Base-by-base conservation (phyloP, 208 protist genomes). In the Leishmania turanica region DNA sequence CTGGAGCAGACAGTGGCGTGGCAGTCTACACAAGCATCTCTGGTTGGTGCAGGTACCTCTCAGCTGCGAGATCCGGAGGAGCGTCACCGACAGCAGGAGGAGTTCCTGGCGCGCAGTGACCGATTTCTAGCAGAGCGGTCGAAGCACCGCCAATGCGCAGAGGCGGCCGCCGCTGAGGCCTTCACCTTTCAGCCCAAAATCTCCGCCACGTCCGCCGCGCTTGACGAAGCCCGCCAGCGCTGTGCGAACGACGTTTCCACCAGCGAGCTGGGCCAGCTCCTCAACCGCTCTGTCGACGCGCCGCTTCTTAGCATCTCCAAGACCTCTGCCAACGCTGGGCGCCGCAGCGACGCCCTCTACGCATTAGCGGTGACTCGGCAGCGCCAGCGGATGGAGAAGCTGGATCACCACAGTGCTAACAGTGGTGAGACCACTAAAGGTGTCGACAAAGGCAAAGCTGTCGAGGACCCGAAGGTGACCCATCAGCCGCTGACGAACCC, bases 101-200 rank as follows among this genome's bases (percentile, higher is more conserved):
- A 87, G 64, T 90, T 96, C 69, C 68, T 91, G 24, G 79, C 65
- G 75, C 86, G 83, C 56, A 95, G 86, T 76, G 66, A 49, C 19
- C 53, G 31, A 11, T 79, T 97, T 68, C 77, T 96, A 31, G 68
- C 80, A 27, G 69, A 87, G 66, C 85, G 89, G 19, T 88, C 88
- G 66, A 80, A 78, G 73, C 77, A 88, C 75, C 88, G 81, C 31
- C 27, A 76, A 31, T 56, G 77, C 8, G 89, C 89, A 13, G 81
- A 77, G 64, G 45, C 76, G 17, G 51, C 83, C 34, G 85, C 84
- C 2, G 64, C 80, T 1, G 86, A 85, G 17, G 64, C 82, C 45
- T 84, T 87, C 51, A 79, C 87, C 24, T 95, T 96, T 79, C 77
- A 87, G 24, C 93, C 93, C 72, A 82, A 88, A 45, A 89, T 97